Evolutionary conservation across 495 filamentous ascomycete species (phyloP), one percentile per base, ranked within the genome.

Genomic region (Penicillium bovifimosum): DNA sequence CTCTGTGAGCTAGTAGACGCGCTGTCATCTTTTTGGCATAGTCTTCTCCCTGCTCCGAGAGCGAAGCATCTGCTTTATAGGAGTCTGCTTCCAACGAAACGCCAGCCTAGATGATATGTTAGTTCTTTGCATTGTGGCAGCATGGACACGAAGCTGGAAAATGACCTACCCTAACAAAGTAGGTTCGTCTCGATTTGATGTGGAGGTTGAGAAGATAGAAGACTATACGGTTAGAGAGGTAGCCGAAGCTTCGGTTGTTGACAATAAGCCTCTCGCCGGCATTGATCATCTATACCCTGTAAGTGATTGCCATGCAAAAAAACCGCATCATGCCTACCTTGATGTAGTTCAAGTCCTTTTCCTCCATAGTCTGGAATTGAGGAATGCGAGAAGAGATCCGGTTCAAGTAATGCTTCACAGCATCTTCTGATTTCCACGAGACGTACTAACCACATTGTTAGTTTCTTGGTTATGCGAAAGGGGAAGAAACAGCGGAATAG

Each of bases 171-270:
- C 93, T 80, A 33, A 85, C 95, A 69, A 98, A 98, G 70, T 96
- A 98, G 11, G 91, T 96, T 49, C 87, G 86, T 44, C 92, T 80
- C 18, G 85, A 86, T 64, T 97, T 96, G 70, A 96, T 96, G 67
- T 97, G 95, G 16, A 96, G 80, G 64, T 99, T 99, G 54, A 96
- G 86, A 34, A 99, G 79, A 66, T 96, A 99, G 69, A 97, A 97
- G 35, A 99, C 91, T 50, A 99, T 97, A 36, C 93, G 81, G 64
- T 97, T 88, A 14, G 90, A 92, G 29, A 99, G 80, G 65, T 97
- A 99, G 27, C 90, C 90, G 68, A 97, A 97, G 60, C 83, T 87
- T 63, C 91, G 87, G 57, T 96, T 96, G 74, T 97, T 99, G 59
- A 96, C 88, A 50, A 88, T 84, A 50, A 97, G 81, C 41, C 85